Evolutionary conservation across 495 filamentous ascomycete species (phyloP).

Genomic region (Aspergillus conjunctus): DNA sequence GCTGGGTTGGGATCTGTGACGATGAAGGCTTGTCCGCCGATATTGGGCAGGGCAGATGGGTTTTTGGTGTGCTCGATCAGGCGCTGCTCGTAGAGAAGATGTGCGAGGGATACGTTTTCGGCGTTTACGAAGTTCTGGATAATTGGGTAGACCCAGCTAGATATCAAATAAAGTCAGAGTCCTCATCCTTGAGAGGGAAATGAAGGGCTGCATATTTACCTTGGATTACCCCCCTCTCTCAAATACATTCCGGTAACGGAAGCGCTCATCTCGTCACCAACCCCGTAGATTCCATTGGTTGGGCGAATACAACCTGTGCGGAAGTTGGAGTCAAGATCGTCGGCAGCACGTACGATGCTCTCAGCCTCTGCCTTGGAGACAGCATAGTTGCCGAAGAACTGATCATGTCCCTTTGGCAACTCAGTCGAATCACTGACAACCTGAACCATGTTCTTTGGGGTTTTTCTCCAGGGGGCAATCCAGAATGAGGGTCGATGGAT

Average conservation of each 20-base stretch:
- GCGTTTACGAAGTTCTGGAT: conserved; percentile 60
- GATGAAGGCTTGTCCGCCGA: conserved; percentile 44
- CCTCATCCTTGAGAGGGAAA: conserved; percentile 16
- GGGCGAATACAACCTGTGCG: conserved; percentile 61
- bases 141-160: conserved; percentile 51
- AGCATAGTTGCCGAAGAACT: conserved; percentile 61
- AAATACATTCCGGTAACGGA: conserved; percentile 47
- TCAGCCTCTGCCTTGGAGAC: conserved; percentile 57
- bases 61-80: conserved; percentile 48
- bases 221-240: conserved; percentile 36
- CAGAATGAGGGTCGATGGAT: conserved; percentile 49
- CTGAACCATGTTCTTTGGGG: conserved; percentile 45
- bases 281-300: conserved; percentile 60
- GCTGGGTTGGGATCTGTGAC: conserved; percentile 45
- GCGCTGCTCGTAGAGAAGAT: conserved; percentile 61
- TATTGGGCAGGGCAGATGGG: conserved; percentile 42
- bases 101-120: conserved; percentile 58
- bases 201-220: conserved; percentile 29
- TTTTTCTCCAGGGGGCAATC: conserved; percentile 49
- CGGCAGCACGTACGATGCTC: conserved; percentile 49
- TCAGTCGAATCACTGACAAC: conserved; percentile 48
- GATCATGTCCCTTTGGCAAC: conserved; percentile 45
- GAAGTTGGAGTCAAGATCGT: conserved; percentile 43
- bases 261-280: conserved; percentile 51
- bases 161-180: conserved; percentile 22